A percentile compares a stretch with the other conserved stretches of the same genome.
phyloP scores from a whole-genome alignment of 257 asterid genomes.

The Leptodermis oblonga region DNA sequence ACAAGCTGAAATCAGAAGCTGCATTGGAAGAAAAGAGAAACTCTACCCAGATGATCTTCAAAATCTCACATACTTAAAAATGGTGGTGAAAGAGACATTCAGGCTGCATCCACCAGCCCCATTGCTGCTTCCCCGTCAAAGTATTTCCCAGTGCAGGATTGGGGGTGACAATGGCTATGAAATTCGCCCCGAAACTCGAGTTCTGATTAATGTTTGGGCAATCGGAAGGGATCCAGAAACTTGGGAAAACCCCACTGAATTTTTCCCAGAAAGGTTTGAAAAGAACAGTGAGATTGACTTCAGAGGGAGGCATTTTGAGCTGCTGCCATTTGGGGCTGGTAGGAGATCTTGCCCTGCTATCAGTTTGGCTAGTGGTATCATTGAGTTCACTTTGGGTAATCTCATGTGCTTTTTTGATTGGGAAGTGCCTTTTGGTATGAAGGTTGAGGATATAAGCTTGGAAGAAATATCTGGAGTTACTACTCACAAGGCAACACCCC shows the following conservation, averaged over 20 bases:
- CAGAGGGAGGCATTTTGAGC: slow-evolving; percentile 2
- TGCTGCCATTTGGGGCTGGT: slow-evolving; percentile 7
- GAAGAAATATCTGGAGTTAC: background rate
- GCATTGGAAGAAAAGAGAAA: background rate
- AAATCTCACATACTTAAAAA: background rate
- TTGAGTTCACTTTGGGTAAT: slow-evolving; percentile 4
- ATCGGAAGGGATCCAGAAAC: slow-evolving; percentile 6
- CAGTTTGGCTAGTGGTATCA: background rate
- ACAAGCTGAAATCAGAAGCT: background rate
- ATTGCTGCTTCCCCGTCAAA: background rate
- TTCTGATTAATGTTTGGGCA: slow-evolving; percentile 3
- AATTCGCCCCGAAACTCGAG: background rate
- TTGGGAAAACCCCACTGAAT: background rate
- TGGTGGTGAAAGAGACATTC: slow-evolving; percentile 3
- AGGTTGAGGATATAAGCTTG: slow-evolving; percentile 1
- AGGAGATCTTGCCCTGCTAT: background rate
- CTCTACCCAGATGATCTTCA: background rate
- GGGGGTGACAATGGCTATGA: background rate
- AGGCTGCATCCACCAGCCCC: slow-evolving; percentile 8
- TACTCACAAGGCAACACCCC: background rate
- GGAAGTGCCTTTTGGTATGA: slow-evolving; percentile 3
- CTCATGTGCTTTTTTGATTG: background rate
- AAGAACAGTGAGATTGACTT: background rate
- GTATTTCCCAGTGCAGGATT: background rate
- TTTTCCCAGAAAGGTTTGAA: slow-evolving; percentile 8